phyloP scores from a whole-genome alignment of 2,329 filamentous ascomycete genomes.

The Onygenales sp. region DNA sequence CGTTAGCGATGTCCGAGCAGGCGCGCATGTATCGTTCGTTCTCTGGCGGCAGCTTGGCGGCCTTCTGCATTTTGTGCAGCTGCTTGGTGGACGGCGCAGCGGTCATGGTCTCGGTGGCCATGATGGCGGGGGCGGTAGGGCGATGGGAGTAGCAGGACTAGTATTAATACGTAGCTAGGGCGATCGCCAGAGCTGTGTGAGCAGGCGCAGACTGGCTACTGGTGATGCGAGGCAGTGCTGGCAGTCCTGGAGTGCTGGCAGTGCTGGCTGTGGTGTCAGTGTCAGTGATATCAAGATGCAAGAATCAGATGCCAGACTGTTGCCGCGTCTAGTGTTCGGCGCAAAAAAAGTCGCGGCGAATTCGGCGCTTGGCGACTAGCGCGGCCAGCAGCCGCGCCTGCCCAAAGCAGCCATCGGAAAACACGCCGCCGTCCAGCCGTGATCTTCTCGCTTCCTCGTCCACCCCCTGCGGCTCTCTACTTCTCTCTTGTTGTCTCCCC shows the following conservation, averaged over 20 bases:
- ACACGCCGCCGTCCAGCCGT: slow-evolving; percentile 1
- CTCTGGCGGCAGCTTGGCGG: slow-evolving; percentile 68
- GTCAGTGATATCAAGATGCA: too few species aligned
- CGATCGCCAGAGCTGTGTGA: neutral
- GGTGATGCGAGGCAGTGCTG: neutral
- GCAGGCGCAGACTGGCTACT: neutral
- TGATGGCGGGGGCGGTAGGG: slow-evolving; percentile 16
- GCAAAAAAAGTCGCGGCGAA: too few species aligned
- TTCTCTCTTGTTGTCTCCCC: slow-evolving; percentile 12
- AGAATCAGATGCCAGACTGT: too few species aligned
- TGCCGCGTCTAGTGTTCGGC: too few species aligned
- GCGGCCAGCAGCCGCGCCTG: too few species aligned
- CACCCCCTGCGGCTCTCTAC: slow-evolving; percentile 9
- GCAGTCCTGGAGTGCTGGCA: neutral
- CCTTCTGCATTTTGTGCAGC: slow-evolving; percentile 53
- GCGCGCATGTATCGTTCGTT: slow-evolving; percentile 90
- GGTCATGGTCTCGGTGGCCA: slow-evolving; percentile 56
- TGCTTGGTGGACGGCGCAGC: slow-evolving; percentile 45
- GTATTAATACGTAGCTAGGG: neutral
- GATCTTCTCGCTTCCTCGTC: slow-evolving; percentile 7
- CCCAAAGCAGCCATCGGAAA: neutral
- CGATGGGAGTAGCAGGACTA: neutral
- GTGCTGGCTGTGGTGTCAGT: neutral
- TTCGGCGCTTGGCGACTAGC: too few species aligned
- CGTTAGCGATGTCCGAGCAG: slow-evolving; percentile 90